These are phyloP conservation scores for Mercurialis annua DNA, from an alignment of 345 rosid genomes.

Conservation along the genomic window DNA sequence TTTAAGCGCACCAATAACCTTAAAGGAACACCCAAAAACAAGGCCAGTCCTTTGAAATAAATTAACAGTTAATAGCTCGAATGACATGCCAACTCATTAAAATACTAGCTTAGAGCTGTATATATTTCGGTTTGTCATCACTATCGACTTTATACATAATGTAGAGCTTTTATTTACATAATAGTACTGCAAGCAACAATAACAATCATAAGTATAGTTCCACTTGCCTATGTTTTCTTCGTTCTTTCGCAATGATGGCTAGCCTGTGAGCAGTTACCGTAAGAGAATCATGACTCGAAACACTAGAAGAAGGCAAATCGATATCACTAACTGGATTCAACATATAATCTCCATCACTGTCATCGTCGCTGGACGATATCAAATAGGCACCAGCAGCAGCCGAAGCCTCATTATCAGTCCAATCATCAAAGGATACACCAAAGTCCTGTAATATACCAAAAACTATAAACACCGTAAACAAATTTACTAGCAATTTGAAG, in stretches of 20 bases:
- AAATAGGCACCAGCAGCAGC: slow-evolving; percentile 30
- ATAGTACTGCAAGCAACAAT: neutral
- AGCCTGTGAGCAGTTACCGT: slow-evolving; percentile 58
- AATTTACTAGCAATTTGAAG: neutral
- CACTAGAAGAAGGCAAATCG: slow-evolving; percentile 47
- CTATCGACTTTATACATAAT: too few relatives aligned
- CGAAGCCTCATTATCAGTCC: slow-evolving; percentile 38
- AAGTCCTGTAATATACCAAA: slow-evolving; percentile 32
- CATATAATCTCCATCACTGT: slow-evolving; percentile 62
- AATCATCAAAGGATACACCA: slow-evolving; percentile 39
- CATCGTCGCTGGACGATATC: slow-evolving; percentile 79
- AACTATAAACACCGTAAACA: neutral
- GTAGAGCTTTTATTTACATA: too few relatives aligned
- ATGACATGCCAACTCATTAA: neutral
- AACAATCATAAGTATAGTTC: neutral
- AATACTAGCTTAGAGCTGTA: neutral
- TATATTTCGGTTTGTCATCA: neutral
- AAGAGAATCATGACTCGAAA: slow-evolving; percentile 50
- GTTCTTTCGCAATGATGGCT: slow-evolving; percentile 54
- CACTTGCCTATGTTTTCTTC: slow-evolving; percentile 58
- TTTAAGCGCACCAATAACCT: neutral
- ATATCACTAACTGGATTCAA: slow-evolving; percentile 49
- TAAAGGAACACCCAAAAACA: neutral
- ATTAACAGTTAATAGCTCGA: neutral
- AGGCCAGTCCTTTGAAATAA: neutral